A percentile compares a stretch with the other conserved stretches of the same genome.
Conservation (phyloP, 345 rosid genomes). For the Barbarea vulgaris region DNA sequence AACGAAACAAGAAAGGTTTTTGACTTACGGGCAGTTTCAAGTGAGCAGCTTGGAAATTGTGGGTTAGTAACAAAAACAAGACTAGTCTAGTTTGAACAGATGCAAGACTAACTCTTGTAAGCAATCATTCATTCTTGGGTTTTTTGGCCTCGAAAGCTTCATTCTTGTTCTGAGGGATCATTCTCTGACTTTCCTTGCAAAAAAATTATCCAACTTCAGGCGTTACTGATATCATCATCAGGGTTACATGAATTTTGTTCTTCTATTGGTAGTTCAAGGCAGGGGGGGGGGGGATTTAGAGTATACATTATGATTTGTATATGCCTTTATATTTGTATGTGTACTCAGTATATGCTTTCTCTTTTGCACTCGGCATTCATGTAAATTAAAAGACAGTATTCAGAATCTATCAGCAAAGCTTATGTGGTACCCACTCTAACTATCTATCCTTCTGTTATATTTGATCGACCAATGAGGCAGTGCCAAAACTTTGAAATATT, state of each 20-base stretch:
- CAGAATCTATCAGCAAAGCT: not conserved
- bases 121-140: conserved; percentile 33
- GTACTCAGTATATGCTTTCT: conserved; percentile 19
- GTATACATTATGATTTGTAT: conserved; percentile 38
- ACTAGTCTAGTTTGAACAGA: conserved; percentile 26
- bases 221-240: conserved; percentile 25
- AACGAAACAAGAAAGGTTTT: conserved; percentile 21
- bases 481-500: not conserved
- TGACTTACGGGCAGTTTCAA: conserved; percentile 27
- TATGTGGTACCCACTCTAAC: not conserved
- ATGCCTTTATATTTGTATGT: conserved; percentile 22
- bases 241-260: conserved; percentile 37
- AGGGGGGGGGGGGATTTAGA: conserved; percentile 36
- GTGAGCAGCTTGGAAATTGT: conserved; percentile 31
- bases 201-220: conserved; percentile 9
- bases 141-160: conserved; percentile 28
- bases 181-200: conserved; percentile 7
- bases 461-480: not conserved
- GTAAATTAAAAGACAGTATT: conserved; percentile 35
- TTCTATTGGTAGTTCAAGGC: conserved; percentile 31
- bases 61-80: conserved; percentile 26
- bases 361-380: conserved; percentile 20
- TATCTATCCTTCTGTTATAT: not conserved
- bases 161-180: conserved; percentile 25
- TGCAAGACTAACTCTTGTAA: conserved; percentile 26